phyloP scores from a whole-genome alignment of 768 basidiomycete species.

The Tylopilus balloui region DNA sequence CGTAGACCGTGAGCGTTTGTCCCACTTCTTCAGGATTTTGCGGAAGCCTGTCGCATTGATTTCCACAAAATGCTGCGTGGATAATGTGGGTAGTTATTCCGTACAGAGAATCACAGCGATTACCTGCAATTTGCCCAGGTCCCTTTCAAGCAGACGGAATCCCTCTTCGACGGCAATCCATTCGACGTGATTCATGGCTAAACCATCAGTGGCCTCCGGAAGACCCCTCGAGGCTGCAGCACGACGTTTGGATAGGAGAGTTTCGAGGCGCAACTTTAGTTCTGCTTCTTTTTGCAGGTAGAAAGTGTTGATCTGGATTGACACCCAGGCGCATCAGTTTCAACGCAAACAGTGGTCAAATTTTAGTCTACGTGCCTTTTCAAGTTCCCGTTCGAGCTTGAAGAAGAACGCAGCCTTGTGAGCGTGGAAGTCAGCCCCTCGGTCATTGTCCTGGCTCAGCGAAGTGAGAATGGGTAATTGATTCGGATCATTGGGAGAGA shows the following conservation, averaged over 20 bases:
- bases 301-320: slow-evolving; percentile 86
- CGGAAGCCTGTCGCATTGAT: slow-evolving; percentile 96
- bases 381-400: slow-evolving; percentile 94
- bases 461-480: slow-evolving; percentile 58
- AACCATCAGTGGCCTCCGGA: slow-evolving; percentile 61
- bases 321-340: slow-evolving; percentile 1
- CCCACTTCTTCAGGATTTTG: slow-evolving; percentile 98
- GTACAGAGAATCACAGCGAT: slow-evolving; percentile 11
- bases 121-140: slow-evolving; percentile 93
- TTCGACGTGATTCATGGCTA: slow-evolving; percentile 63
- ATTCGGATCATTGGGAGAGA: slow-evolving; percentile 38
- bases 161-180: slow-evolving; percentile 97
- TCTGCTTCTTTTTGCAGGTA: slow-evolving; percentile 98
- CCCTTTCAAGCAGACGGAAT: slow-evolving; percentile 88
- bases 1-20: slow-evolving; percentile 89
- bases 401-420: slow-evolving; percentile 99
- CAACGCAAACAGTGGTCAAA: slow-evolving; percentile 4
- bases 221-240: slow-evolving; percentile 70
- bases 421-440: slow-evolving; percentile 84
- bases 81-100: slow-evolving; percentile 13
- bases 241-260: slow-evolving; percentile 88
- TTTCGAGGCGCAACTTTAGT: slow-evolving; percentile 86
- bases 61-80: slow-evolving; percentile 85
- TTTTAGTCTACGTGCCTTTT: slow-evolving; percentile 62
- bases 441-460: slow-evolving; percentile 61